Conservation (phyloP, 2,329 filamentous ascomycete genomes). For the Canariomyces notabilis region DNA sequence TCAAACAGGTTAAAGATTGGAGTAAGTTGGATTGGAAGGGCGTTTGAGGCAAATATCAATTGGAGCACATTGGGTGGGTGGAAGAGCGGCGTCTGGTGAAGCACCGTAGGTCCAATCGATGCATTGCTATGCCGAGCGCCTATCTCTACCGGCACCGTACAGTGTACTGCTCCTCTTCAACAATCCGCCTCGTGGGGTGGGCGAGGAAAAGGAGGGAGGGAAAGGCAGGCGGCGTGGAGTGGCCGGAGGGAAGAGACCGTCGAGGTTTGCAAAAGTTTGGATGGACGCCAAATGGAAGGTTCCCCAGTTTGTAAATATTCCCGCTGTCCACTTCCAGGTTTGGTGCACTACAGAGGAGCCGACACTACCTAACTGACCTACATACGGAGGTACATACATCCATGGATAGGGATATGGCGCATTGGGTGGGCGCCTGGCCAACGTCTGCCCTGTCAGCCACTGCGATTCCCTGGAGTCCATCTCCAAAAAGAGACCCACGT, state of each 20-base stretch:
- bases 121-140: conserved; percentile 14
- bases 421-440: too few relatives aligned
- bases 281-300: too few relatives aligned
- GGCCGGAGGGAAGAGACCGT: background rate
- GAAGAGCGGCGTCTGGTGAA: conserved; percentile 18
- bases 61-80: conserved; percentile 13
- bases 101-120: conserved; percentile 15
- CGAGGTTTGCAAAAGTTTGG: conserved; percentile 4
- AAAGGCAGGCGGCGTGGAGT: background rate
- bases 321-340: conserved; percentile 2
- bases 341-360: background rate
- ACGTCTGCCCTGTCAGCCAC: too few relatives aligned
- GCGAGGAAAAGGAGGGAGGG: conserved; percentile 8
- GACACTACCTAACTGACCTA: too few relatives aligned
- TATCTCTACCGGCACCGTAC: conserved; percentile 1
- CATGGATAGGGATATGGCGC: too few relatives aligned
- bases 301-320: conserved; percentile 11
- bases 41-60: conserved; percentile 21
- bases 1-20: conserved; percentile 22
- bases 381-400: too few relatives aligned
- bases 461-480: too few relatives aligned
- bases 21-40: conserved; percentile 13
- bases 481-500: too few relatives aligned
- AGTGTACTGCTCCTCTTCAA: conserved; percentile 1
- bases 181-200: conserved; percentile 2